Evolutionary conservation across 176 grass and related monocot species (phyloP), one percentile per base, ranked within the genome.

Genomic region (Bonia amplexicaulis): DNA sequence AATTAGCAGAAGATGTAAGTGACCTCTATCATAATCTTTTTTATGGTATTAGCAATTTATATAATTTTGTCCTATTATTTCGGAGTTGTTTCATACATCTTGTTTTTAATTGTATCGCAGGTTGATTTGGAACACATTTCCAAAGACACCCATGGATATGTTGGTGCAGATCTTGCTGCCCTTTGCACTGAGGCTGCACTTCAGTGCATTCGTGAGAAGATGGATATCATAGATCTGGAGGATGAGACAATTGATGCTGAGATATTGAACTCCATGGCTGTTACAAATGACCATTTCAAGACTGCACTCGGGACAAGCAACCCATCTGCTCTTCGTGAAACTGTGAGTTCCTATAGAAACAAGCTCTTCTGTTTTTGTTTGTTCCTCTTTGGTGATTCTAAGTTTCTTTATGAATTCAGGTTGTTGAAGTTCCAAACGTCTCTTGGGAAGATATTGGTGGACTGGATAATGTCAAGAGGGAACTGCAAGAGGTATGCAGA

Each of bases 221-320:
- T 97, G 94, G 94, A 93, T 40, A 92, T 97, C 12, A 97, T 97
- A 22, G 91, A 97, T 84, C 86, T 94, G 22, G 94, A 97, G 77
- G 94, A 97, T n/a, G 94, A 97, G 61, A 89, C 91, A 14, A 97
- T 97, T 40, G 94, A 97, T 88, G 94, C 94, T 27, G 94, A 97
- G 85, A 93, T 97, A 80, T 76, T 97, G 6, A 97, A 97, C 48
- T 94, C 95, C 0, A 94, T 97, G 95, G 90, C 90, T 76, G 95
- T 97, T 67, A 92, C 81, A 13, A 97, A 97, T 80, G 95, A 97
- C 66, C 95, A 97, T 77, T 97, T 97, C 86, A 97, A 94, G 81
- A 94, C 92, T 12, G 95, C 92, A 47, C 92, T 97, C 76, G 95
- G 95, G 25, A 92, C 88, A 45, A 97, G 95, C 86, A 92, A 97